phyloP scores from a whole-genome alignment of 1,284 basidiomycete genomes.

The Ustilago nuda region DNA sequence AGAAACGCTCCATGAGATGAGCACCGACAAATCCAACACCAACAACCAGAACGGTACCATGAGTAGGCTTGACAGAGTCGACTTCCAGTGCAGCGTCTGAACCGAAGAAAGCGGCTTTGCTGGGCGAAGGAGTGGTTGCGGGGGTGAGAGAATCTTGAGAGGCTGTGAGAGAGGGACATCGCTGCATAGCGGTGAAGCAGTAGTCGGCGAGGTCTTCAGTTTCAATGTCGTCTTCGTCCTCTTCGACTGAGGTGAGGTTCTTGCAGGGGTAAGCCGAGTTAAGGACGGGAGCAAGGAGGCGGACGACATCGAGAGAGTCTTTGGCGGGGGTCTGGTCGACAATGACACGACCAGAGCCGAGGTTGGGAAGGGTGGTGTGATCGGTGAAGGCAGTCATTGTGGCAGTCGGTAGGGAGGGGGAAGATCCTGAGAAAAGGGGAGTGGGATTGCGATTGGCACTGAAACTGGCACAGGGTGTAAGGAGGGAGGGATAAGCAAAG shows the following conservation, averaged over 20 bases:
- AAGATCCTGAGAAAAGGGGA: not conserved
- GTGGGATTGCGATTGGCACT: too few relatives aligned
- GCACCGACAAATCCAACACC: constrained; percentile 42
- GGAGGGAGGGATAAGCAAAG: not conserved
- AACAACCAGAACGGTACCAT: constrained; percentile 33
- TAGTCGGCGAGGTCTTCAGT: constrained; percentile 15
- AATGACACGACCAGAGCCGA: constrained; percentile 12
- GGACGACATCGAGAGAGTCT: constrained; percentile 17
- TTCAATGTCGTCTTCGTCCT: constrained; percentile 19
- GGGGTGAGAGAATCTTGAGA: constrained; percentile 31
- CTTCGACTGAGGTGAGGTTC: not conserved
- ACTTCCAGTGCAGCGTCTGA: constrained; percentile 1
- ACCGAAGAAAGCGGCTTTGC: constrained; percentile 17
- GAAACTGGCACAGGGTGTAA: not conserved
- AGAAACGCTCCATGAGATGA: constrained; percentile 41
- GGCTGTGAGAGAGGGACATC: constrained; percentile 34
- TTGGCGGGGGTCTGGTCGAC: constrained; percentile 21
- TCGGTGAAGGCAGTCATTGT: constrained; percentile 21
- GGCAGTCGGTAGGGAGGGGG: not conserved
- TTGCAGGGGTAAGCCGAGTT: constrained; percentile 8
- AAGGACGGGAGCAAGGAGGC: constrained; percentile 19
- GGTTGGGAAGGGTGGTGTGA: constrained; percentile 20
- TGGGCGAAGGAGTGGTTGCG: constrained; percentile 28
- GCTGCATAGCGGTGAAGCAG: constrained; percentile 26
- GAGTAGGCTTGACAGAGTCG: constrained; percentile 14